Evolutionary conservation across 2,329 filamentous ascomycete species (phyloP), one percentile per base, ranked within the genome.

Genomic region (Nothophoma quercina): DNA sequence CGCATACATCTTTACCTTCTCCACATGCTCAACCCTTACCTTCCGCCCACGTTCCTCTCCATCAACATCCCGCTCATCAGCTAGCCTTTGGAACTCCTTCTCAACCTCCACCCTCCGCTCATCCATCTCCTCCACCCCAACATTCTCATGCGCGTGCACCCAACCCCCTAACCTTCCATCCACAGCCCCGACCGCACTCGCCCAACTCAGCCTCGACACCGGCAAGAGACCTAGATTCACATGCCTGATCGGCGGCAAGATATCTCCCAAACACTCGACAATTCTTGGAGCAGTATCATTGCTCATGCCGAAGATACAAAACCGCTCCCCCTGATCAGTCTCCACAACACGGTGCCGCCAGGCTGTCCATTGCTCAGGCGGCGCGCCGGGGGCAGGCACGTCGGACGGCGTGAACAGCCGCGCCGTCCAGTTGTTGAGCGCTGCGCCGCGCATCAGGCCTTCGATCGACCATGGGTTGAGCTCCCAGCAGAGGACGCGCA

Each of bases 401-500:
- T 53, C 41, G 8, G 10, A 21, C 1, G 42, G 18, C 6, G 22
- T 23, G 32, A 55, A 43, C 5, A 51, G 10, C 4, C 46, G 32
- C 7, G 33, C 2, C 49, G 22, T 38, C 78, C 77, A 81, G 13
- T 67, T 64, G 56, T 81, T 81, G 55, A 42, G 49, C 51, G 51
- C 56, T 5, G 74, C 75, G 1, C 79, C 79, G 19, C 76, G 57
- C 22, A 69, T 62, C 42, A 80, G 54, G 0, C 78, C 79, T 56
- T 81, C 78, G 8, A 78, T 65, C 49, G 73, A 77, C 79, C 79
- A 81, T 0, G 73, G 64, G 67, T 96, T 97, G 36, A 97, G 78
- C 74, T 98, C 93, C 89, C 91, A 98, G 63, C 91, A 90, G 33
- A 95, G 78, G 1, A 97, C 88, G 40, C 83, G 78, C 7, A 65